Evolutionary conservation across 306 rosid genomes (phyloP), one percentile per base, ranked within the genome.

Genomic region (Corylus americana): DNA sequence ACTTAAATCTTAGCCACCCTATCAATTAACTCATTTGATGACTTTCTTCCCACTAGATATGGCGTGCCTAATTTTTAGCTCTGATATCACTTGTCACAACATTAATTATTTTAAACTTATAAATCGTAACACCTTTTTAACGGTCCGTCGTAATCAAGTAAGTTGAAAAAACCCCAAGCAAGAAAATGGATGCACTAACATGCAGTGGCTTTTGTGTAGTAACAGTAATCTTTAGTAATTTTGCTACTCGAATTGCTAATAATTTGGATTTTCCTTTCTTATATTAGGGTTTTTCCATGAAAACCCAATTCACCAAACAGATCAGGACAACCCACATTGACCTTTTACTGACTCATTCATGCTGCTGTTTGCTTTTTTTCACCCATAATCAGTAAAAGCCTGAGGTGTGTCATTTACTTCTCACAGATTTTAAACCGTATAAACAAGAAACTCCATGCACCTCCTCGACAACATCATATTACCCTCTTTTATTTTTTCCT

Each of bases 381-480:
- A 20, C 5, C 72, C 25, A 20, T 39, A 68, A 68, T 68, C 27
- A 68, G 13, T 1, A n/a, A 35, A 11, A 42, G 29, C 50, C 72
- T 27, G 44, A 68, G 72, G 72, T 68, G 72, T 67, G 50, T 42
- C 72, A 18, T 68, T 68, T 42, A 42, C 72, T 18, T 45, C 39
- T 68, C 49, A 42, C 72, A 66, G 13, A 20, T 68, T 68, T 68
- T 42, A n/a, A 20, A 68, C 51, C 7, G 14, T 68, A 8, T 20
- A 68, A 68, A 31, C 70, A 39, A 42, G 4, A 37, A 4, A 18
- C 27, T 68, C 39, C 70, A 63, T 68, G 72, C 72, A 63, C 81
- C 61, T 78, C 68, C 61, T 78, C 68, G 63, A 77, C 55, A 70
- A 51, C 81, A 63, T 58, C 76, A 86, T 76, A 80, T 82, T 71